Evolutionary conservation across 106 monocot species (phyloP).

Genomic region (Dendrobium chrysotoxum): DNA sequence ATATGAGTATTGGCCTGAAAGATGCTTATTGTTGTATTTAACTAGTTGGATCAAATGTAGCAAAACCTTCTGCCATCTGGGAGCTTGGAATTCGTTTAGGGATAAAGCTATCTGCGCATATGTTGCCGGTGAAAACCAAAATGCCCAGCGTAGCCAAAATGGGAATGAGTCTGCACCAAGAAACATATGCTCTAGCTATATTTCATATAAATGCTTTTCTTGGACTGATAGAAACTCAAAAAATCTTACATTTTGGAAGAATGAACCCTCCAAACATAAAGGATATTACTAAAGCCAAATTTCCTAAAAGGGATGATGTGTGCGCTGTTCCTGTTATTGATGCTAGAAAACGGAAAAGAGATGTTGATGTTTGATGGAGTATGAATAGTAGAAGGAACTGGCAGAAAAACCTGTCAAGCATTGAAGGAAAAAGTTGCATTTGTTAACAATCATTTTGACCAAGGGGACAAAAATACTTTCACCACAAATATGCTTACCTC

Average conservation of each 20-base stretch:
- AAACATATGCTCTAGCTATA: neutral
- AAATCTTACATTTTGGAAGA: slow-evolving; percentile 12
- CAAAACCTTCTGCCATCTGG: slow-evolving; percentile 23
- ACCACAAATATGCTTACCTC: slow-evolving; percentile 7
- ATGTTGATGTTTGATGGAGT: slow-evolving; percentile 17
- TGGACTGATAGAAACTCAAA: neutral
- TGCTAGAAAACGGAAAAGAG: slow-evolving; percentile 14
- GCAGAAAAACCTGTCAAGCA: slow-evolving; percentile 7
- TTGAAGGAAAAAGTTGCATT: neutral
- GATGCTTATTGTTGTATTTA: too few species aligned
- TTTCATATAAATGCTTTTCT: neutral
- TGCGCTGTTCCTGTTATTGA: neutral
- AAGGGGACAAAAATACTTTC: neutral
- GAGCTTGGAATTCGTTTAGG: slow-evolving; percentile 15
- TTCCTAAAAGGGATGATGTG: neutral
- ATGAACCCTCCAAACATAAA: slow-evolving; percentile 17
- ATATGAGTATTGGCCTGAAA: too few species aligned
- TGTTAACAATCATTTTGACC: too few species aligned
- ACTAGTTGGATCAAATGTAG: too few species aligned
- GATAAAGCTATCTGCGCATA: slow-evolving; percentile 16
- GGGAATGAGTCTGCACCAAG: slow-evolving; percentile 14
- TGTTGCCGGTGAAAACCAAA: slow-evolving; percentile 13
- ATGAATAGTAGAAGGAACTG: slow-evolving; percentile 18
- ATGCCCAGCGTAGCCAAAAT: slow-evolving; percentile 13
- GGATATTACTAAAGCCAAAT: slow-evolving; percentile 2